Evolutionary conservation across 306 rosid genomes (phyloP), one percentile per base, ranked within the genome.

Genomic region (Acacia confusa): DNA sequence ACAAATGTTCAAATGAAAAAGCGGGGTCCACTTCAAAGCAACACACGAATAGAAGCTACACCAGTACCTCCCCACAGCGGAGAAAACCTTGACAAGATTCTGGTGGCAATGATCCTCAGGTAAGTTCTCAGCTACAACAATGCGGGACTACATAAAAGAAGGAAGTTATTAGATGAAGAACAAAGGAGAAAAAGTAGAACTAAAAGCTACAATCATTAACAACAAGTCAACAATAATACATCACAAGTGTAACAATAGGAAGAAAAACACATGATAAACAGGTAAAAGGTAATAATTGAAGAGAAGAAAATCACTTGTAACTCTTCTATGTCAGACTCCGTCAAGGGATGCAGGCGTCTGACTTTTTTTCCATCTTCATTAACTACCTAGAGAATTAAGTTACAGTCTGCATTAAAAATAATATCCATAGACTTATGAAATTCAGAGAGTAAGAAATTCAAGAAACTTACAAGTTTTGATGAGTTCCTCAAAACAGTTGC

Each of bases 81-180:
- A 93, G 78, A 95, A 95, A 79, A 95, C 81, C 88, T 93, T 95
- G 98, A 93, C 90, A 77, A 93, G 97, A 89, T 93, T 95, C 85
- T 93, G 99, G 89, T 95, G 99, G 92, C 98, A 93, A 84, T 95
- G 99, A 83, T 95, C 99, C 84, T 95, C 99, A 2, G 99, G 99
- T 89, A 95, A 88, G 84, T 95, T 95, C 88, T 93, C 99, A 61
- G 99, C 99, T 44, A 95, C 89, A 82, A 93, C 89, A 80, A 95
- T 89, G 82, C 99, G 98, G 66, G 96, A 90, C 99, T 95, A 82
- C 65, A 40, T 47, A 22, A 36, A 74, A 44, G 78, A 71, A 72
- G 65, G 55, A 76, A 36, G 67, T 75, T 60, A 81, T 79, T 45
- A 84, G 52, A 50, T 40, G 13, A 55, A 55, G 52, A 75, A 28